phyloP scores from a whole-genome alignment of 2,329 filamentous ascomycete species.

The Colletotrichum cuscutae region DNA sequence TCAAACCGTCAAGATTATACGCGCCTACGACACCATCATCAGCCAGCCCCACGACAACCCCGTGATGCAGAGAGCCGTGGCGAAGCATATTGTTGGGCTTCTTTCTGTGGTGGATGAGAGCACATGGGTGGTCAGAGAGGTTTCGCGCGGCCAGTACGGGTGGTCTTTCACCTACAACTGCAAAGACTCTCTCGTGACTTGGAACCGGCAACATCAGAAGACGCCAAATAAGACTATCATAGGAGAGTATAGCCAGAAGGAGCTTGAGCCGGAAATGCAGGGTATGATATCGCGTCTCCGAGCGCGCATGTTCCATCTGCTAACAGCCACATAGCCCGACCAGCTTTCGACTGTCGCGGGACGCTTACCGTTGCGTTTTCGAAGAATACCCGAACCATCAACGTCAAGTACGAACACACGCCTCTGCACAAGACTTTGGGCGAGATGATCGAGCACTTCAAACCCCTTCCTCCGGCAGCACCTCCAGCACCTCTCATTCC shows the following conservation, averaged over 20 bases:
- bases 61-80: conserved; percentile 58
- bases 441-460: conserved; percentile 58
- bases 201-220: conserved; percentile 59
- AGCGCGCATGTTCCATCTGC: neutral
- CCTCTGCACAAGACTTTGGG: conserved; percentile 66
- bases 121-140: conserved; percentile 57
- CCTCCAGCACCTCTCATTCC: conserved; percentile 39
- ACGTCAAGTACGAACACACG: conserved; percentile 66
- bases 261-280: conserved; percentile 56
- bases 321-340: conserved; percentile 53
- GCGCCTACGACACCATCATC: conserved; percentile 56
- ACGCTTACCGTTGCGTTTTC: conserved; percentile 61
- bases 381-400: conserved; percentile 56
- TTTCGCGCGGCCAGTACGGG: conserved; percentile 56
- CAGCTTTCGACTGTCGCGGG: conserved; percentile 69
- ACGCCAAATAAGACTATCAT: conserved; percentile 52
- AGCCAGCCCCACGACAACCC: conserved; percentile 62
- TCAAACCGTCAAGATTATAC: conserved; percentile 50
- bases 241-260: conserved; percentile 60
- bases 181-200: conserved; percentile 61
- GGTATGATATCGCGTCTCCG: conserved; percentile 46
- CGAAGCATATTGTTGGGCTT: conserved; percentile 57
- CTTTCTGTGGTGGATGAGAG: conserved; percentile 59
- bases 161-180: conserved; percentile 67
- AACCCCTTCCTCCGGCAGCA: conserved; percentile 52